phyloP scores from a whole-genome alignment of 2,329 filamentous ascomycete species.

The Pseudogymnoascus verrucosus region DNA sequence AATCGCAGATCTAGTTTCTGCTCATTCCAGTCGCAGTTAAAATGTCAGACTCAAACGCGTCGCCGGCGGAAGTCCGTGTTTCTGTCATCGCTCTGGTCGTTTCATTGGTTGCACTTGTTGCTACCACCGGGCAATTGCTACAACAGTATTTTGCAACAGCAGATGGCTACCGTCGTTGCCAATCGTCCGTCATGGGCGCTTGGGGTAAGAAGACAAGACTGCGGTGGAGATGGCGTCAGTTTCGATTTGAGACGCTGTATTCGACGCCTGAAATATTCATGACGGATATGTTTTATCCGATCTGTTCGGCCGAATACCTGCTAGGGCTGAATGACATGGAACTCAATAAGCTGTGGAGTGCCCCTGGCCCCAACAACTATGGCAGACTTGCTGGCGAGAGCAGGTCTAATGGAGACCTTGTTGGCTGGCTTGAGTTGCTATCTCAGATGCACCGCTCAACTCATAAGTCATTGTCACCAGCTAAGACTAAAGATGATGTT shows the following conservation, averaged over 20 bases:
- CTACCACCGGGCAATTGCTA: constrained; percentile 26
- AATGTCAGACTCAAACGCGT: neutral
- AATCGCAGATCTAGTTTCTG: neutral
- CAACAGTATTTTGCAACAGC: constrained; percentile 33
- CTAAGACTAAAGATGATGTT: neutral
- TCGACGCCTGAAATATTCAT: constrained; percentile 29
- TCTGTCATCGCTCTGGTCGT: constrained; percentile 28
- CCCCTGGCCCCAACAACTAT: neutral
- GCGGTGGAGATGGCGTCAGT: constrained; percentile 26
- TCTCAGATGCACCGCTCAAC: constrained; percentile 2
- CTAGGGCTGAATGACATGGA: constrained; percentile 2
- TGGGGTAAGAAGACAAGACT: constrained; percentile 27
- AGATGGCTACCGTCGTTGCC: constrained; percentile 31
- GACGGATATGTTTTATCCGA: constrained; percentile 10
- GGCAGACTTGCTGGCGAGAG: neutral
- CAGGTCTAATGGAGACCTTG: neutral
- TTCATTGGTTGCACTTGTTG: constrained; percentile 28
- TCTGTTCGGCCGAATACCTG: constrained; percentile 12
- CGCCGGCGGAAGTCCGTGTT: constrained; percentile 3
- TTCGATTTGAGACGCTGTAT: constrained; percentile 32
- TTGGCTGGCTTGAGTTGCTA: neutral
- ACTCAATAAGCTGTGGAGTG: neutral
- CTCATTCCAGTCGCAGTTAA: neutral
- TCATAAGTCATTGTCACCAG: neutral
- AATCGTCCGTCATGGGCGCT: constrained; percentile 27